Evolutionary conservation across 805 yeast species (phyloP).

Genomic region (Starmera dryadoides): DNA sequence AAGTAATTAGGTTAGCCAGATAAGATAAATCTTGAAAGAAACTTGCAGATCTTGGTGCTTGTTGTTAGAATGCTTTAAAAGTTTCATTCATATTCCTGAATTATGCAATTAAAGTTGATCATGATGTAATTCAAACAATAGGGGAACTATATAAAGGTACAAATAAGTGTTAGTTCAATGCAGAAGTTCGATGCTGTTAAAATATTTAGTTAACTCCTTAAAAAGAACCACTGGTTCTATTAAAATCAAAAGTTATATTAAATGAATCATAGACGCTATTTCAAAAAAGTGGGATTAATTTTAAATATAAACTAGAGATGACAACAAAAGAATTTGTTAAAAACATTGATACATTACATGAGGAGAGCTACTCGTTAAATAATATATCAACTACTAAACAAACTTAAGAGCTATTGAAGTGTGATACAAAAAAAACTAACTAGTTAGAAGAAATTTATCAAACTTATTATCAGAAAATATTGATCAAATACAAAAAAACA

Average conservation of each 20-base stretch:
- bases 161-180: slow-evolving; percentile 16
- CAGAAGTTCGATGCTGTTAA: slow-evolving; percentile 27
- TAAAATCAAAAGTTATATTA: slow-evolving; percentile 16
- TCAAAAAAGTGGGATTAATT: slow-evolving; percentile 10
- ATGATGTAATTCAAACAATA: not conserved
- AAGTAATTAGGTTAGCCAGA: not conserved
- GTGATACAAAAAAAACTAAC: too few species aligned
- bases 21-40: not conserved
- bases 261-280: slow-evolving; percentile 22
- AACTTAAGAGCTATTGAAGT: too few species aligned
- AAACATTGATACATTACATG: too few species aligned
- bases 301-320: too few species aligned
- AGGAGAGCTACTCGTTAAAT: too few species aligned
- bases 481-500: too few species aligned
- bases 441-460: too few species aligned
- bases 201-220: slow-evolving; percentile 21
- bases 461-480: too few species aligned
- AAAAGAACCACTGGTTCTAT: slow-evolving; percentile 19
- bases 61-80: too few species aligned
- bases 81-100: not conserved
- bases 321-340: too few species aligned
- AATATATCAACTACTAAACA: too few species aligned
- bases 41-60: not conserved
- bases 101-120: not conserved
- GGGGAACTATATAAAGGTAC: not conserved